Evolutionary conservation across 2,329 filamentous ascomycete genomes (phyloP), one percentile per base, ranked within the genome.

Genomic region (Aspergillus versicolor): DNA sequence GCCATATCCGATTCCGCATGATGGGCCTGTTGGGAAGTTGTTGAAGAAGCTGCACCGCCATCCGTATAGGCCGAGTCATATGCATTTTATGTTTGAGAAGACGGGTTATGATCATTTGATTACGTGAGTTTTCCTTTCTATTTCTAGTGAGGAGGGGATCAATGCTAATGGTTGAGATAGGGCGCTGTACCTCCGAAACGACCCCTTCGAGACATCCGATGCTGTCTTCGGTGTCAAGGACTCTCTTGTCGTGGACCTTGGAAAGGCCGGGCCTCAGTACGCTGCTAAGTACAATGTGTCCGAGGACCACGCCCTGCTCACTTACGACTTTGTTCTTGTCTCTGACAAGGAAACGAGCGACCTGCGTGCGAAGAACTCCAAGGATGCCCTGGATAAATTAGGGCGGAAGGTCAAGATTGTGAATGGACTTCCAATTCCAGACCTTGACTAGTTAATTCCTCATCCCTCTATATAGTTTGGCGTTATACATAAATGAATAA

Each of bases 41-140:
- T 75, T 94, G 65, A 76, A 78, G 69, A 72, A 77, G 66, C 70
- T 94, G 65, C 81, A 82, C n/a, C 79, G 91, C n/a, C 91, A 94
- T 75, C 85, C 86, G 55, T 92, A 86, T 77, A 77, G 91, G 52
- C 91, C 90, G 1, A 84, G 86, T 19, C 90, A 94, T 73, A 84
- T 93, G 80, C 90, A 94, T 73, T 94, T 94, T 67, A 94, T 95
- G 89, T 92, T 96, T 75, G 85, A 88, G 70, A 92, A 91, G 78
- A 73, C 81, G 34, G 89, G 89, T 0, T 92, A 84, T 77, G 91
- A 96, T 77, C 84, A 88, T 70, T 75, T 96, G 66, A 88, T 94
- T 69, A 95, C 91, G 89, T 92, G 79, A 62, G 87, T 86, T 57
- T 57, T 4, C 17, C 30, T 41, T 48, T 40, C 44, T 32, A 19